Conservation (phyloP, 2,329 filamentous ascomycete species). For the Aspergillus sojae region DNA sequence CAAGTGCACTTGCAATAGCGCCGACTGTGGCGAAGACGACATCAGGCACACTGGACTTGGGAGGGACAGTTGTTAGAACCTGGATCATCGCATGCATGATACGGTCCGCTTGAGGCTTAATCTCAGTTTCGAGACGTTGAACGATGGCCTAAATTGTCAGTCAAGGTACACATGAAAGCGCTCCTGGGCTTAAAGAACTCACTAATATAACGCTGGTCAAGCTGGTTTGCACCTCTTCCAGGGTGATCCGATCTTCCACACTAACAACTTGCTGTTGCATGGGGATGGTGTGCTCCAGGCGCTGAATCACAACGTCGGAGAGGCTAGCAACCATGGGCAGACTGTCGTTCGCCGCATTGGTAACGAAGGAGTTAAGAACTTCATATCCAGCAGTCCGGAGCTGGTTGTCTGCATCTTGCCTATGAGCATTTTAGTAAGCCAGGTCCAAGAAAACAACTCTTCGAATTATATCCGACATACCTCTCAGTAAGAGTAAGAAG, state of each 20-base stretch:
- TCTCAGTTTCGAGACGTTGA: constrained; percentile 85
- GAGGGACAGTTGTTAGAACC: constrained; percentile 73
- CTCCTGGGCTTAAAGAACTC: constrained; percentile 18
- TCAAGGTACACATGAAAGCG: background rate
- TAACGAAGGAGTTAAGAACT: constrained; percentile 91
- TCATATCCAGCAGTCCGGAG: constrained; percentile 96
- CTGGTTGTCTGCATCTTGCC: constrained; percentile 77
- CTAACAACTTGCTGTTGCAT: constrained; percentile 94
- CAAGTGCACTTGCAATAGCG: constrained; percentile 85
- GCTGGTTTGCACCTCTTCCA: constrained; percentile 98
- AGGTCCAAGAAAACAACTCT: background rate
- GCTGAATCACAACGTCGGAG: constrained; percentile 85
- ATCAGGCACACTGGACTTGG: constrained; percentile 93
- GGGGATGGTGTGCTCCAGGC: constrained; percentile 84
- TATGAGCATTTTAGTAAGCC: constrained; percentile 24
- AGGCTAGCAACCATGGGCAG: constrained; percentile 77
- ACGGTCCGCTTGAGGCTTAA: constrained; percentile 84
- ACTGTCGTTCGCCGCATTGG: constrained; percentile 85
- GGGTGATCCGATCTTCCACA: constrained; percentile 90
- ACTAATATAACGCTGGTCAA: constrained; percentile 83
- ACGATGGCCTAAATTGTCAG: constrained; percentile 67
- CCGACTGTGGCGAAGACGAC: constrained; percentile 90
- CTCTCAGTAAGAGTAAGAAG: constrained; percentile 84
- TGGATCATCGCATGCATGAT: constrained; percentile 90
- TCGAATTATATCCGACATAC: constrained; percentile 24